phyloP scores from a whole-genome alignment of 805 yeast genomes.

The Candida xiaguanensis region DNA sequence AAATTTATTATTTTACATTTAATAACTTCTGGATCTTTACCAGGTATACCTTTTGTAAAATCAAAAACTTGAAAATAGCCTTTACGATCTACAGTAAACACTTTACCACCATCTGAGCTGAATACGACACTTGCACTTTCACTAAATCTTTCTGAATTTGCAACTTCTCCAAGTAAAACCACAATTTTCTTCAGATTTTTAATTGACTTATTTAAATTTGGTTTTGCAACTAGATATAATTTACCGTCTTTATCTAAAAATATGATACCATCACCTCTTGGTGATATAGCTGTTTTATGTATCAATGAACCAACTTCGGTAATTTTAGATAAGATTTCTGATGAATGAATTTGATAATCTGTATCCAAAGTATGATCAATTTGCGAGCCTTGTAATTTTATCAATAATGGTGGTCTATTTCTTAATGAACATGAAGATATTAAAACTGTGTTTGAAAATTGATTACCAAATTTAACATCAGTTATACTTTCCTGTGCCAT shows the following conservation, averaged over 20 bases:
- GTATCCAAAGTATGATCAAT: too few species aligned
- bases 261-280: slow-evolving; percentile 83
- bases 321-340: slow-evolving; percentile 45
- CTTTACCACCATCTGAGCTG: slow-evolving; percentile 76
- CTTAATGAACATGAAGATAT: slow-evolving; percentile 37
- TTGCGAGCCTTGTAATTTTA: slow-evolving; percentile 41
- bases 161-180: slow-evolving; percentile 71
- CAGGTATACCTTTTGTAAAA: slow-evolving; percentile 81
- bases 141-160: slow-evolving; percentile 64
- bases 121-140: slow-evolving; percentile 80
- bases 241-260: slow-evolving; percentile 76
- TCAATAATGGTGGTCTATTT: slow-evolving; percentile 27
- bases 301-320: slow-evolving; percentile 81
- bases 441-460: slow-evolving; percentile 31
- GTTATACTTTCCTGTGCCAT: slow-evolving; percentile 90
- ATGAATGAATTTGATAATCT: slow-evolving; percentile 20
- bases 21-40: slow-evolving; percentile 60
- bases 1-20: slow-evolving; percentile 56
- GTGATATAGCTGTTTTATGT: slow-evolving; percentile 72
- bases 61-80: slow-evolving; percentile 79
- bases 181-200: slow-evolving; percentile 42
- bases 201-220: slow-evolving; percentile 31
- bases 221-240: slow-evolving; percentile 64
- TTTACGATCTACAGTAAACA: slow-evolving; percentile 74
- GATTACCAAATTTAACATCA: slow-evolving; percentile 54